phyloP scores from a whole-genome alignment of 225 moss, liverwort and hornwort genomes.

The Pseudisothecium myosuroides region DNA sequence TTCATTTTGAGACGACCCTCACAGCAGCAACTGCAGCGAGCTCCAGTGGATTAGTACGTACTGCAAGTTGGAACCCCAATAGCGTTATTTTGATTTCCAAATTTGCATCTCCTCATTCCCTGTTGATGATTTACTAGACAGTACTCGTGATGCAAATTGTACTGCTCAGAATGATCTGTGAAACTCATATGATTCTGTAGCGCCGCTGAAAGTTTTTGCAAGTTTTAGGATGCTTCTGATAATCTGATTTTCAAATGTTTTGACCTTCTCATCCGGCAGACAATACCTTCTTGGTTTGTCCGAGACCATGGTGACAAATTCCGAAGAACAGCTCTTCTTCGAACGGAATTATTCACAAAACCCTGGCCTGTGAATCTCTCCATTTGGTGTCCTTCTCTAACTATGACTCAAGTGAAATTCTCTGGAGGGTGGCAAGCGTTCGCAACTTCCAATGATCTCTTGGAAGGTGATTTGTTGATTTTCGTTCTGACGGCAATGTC shows the following conservation, averaged over 20 bases:
- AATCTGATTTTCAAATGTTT: background rate
- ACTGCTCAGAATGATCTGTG: too few species aligned
- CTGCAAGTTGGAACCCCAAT: background rate
- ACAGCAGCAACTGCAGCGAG: background rate
- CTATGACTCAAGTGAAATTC: background rate
- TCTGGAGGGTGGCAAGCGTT: background rate
- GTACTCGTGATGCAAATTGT: background rate
- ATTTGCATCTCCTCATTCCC: background rate
- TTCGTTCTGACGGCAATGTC: background rate
- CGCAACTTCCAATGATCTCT: background rate
- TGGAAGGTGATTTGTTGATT: background rate
- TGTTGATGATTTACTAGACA: too few species aligned
- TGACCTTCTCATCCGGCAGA: background rate
- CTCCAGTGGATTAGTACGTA: background rate
- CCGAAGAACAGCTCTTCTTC: background rate
- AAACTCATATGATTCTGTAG: background rate
- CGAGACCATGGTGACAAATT: background rate
- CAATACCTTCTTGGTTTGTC: background rate
- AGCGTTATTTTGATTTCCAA: background rate
- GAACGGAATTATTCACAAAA: background rate
- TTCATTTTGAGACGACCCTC: slow-evolving; percentile 5
- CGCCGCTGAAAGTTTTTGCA: background rate
- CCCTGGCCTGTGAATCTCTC: background rate
- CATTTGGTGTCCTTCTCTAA: background rate
- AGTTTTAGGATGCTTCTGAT: too few species aligned